A percentile compares a stretch with the other conserved stretches of the same genome.
These are phyloP conservation scores for Spatholobus suberectus DNA, from an alignment of 306 rosid genomes.

Conservation along the genomic window DNA sequence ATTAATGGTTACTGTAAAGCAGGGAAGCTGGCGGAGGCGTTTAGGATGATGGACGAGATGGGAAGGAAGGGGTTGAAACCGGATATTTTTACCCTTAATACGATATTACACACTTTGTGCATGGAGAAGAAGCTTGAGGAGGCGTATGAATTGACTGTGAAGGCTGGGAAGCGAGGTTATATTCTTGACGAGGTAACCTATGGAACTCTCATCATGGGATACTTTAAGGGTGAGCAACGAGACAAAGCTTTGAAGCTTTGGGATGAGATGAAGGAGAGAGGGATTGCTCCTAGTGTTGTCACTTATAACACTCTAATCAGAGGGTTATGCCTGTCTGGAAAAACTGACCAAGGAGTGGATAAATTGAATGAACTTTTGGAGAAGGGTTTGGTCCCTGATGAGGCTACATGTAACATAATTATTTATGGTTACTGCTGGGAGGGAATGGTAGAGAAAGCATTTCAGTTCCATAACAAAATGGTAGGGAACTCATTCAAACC, in stretches of 20 bases:
- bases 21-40: constrained; percentile 72
- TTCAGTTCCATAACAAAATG: constrained; percentile 85
- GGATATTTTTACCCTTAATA: constrained; percentile 73
- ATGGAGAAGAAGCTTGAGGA: constrained; percentile 68
- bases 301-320: constrained; percentile 77
- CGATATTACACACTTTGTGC: constrained; percentile 64
- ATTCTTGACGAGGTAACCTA: constrained; percentile 81
- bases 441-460: constrained; percentile 78
- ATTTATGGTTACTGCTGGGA: constrained; percentile 83
- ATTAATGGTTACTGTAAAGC: constrained; percentile 72
- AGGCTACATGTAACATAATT: constrained; percentile 73
- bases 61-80: constrained; percentile 64
- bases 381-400: constrained; percentile 77
- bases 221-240: constrained; percentile 63
- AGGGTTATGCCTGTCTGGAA: constrained; percentile 71
- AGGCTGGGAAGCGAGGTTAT: constrained; percentile 76
- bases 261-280: constrained; percentile 77
- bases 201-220: constrained; percentile 86
- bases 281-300: constrained; percentile 65
- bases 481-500: constrained; percentile 72
- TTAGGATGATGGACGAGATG: constrained; percentile 80
- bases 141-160: constrained; percentile 61
- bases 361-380: constrained; percentile 77
- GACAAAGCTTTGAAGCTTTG: constrained; percentile 74
- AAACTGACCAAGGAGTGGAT: constrained; percentile 73